Percentiles rank a stretch among this genome's conserved stretches.
These are phyloP conservation scores for Oxytropis ochrocephala DNA, from an alignment of 306 rosid genomes.

Conservation along the genomic window DNA sequence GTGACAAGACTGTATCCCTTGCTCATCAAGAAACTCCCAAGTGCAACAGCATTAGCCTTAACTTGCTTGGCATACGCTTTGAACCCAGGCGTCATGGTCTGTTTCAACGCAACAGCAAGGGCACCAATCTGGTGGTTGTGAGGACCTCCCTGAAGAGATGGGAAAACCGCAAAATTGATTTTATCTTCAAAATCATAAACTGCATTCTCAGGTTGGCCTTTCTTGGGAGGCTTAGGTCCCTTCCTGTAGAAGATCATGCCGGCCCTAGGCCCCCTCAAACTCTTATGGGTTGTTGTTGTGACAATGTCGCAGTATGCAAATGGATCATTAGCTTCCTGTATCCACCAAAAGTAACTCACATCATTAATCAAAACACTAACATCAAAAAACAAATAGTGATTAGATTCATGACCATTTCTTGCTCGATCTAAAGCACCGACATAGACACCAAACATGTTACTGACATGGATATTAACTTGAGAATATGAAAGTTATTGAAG, in stretches of 20 bases:
- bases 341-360: neutral
- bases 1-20: conserved; percentile 93
- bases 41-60: conserved; percentile 89
- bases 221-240: conserved; percentile 93
- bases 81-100: conserved; percentile 65
- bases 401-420: neutral
- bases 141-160: conserved; percentile 97
- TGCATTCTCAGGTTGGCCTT: conserved; percentile 87
- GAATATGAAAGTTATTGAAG: no score
- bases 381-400: neutral
- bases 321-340: conserved; percentile 79
- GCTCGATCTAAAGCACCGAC: neutral
- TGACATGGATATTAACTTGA: no score
- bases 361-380: neutral
- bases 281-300: conserved; percentile 92
- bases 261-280: conserved; percentile 93
- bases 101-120: conserved; percentile 89
- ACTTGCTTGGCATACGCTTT: conserved; percentile 88
- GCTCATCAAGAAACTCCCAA: conserved; percentile 68
- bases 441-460: no score
- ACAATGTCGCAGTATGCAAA: conserved; percentile 86
- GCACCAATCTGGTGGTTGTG: conserved; percentile 98
- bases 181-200: conserved; percentile 86
- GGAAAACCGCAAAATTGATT: conserved; percentile 89
- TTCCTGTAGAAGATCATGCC: conserved; percentile 94